Evolutionary conservation across 2,329 filamentous ascomycete species (phyloP).

Genomic region (Alternaria triticimaculans): DNA sequence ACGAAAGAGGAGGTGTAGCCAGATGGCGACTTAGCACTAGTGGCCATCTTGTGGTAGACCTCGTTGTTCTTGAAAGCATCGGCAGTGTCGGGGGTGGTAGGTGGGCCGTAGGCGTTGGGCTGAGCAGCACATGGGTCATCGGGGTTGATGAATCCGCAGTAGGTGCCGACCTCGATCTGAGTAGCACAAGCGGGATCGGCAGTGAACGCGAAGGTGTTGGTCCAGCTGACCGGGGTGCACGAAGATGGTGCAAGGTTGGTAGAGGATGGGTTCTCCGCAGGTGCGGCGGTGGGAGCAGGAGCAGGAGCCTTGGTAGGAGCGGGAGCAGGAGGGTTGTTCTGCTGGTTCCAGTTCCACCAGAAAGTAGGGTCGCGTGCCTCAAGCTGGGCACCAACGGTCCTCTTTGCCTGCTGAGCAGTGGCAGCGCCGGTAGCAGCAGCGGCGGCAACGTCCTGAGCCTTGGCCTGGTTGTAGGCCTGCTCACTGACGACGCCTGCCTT

Average conservation of each 20-base stretch:
- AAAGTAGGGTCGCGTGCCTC: constrained; percentile 9
- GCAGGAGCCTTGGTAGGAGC: constrained; percentile 1
- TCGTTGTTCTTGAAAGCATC: constrained; percentile 31
- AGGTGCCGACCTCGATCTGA: constrained; percentile 30
- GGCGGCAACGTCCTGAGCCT: constrained; percentile 20
- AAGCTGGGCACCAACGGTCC: constrained; percentile 4
- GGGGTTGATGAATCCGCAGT: constrained; percentile 38
- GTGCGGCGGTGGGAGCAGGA: not conserved
- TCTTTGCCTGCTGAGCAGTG: constrained; percentile 23
- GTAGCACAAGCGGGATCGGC: constrained; percentile 28
- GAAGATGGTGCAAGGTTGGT: constrained; percentile 27
- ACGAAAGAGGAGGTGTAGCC: constrained; percentile 28
- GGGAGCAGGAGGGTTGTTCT: not conserved
- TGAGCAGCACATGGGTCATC: constrained; percentile 35
- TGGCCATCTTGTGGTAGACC: constrained; percentile 32
- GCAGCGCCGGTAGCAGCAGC: constrained; percentile 19
- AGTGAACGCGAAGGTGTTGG: constrained; percentile 33
- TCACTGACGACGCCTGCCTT: constrained; percentile 18
- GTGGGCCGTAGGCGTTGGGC: constrained; percentile 30
- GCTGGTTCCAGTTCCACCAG: constrained; percentile 9
- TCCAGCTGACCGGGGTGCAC: constrained; percentile 30
- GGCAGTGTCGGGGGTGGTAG: constrained; percentile 28
- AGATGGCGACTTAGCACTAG: constrained; percentile 25
- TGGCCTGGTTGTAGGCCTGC: constrained; percentile 18
- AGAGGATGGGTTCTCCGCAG: constrained; percentile 18